Percentiles rank a stretch among this genome's conserved stretches.
Evolutionary conservation across 2,329 filamentous ascomycete species (phyloP).

Genomic region (Bipolaris bicolor): DNA sequence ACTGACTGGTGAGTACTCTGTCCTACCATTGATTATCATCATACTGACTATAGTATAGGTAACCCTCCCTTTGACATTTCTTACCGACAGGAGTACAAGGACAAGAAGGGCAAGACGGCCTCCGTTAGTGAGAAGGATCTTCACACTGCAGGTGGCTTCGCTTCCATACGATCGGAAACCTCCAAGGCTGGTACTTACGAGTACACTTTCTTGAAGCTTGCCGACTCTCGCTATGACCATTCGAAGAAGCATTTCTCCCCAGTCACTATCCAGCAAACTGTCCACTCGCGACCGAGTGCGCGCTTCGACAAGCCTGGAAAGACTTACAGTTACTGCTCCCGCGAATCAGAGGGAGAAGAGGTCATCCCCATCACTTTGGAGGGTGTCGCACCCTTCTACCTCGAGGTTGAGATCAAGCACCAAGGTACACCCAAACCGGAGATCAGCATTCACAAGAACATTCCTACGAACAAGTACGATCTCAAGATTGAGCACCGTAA

Average conservation of each 20-base stretch:
- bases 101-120: constrained; percentile 64
- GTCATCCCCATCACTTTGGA: constrained; percentile 85
- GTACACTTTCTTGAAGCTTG: constrained; percentile 83
- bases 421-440: constrained; percentile 81
- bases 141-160: constrained; percentile 76
- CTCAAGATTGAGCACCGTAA: constrained; percentile 85
- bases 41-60: constrained; percentile 56
- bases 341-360: constrained; percentile 81
- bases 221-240: constrained; percentile 84
- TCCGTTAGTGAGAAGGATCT: constrained; percentile 70
- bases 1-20: constrained; percentile 68
- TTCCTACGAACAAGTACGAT: constrained; percentile 74
- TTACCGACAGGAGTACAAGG: constrained; percentile 79
- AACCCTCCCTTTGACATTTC: constrained; percentile 81
- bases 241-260: constrained; percentile 69
- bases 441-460: constrained; percentile 79
- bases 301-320: constrained; percentile 85
- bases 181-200: constrained; percentile 80
- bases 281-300: constrained; percentile 83
- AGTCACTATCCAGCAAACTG: constrained; percentile 77
- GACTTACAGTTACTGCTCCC: constrained; percentile 93
- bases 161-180: constrained; percentile 86
- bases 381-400: constrained; percentile 82
- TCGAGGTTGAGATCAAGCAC: constrained; percentile 94
- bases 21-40: not conserved